These are phyloP conservation scores for Rhododendron simsii DNA, from an alignment of 148 eudicot species.

Conservation along the genomic window DNA sequence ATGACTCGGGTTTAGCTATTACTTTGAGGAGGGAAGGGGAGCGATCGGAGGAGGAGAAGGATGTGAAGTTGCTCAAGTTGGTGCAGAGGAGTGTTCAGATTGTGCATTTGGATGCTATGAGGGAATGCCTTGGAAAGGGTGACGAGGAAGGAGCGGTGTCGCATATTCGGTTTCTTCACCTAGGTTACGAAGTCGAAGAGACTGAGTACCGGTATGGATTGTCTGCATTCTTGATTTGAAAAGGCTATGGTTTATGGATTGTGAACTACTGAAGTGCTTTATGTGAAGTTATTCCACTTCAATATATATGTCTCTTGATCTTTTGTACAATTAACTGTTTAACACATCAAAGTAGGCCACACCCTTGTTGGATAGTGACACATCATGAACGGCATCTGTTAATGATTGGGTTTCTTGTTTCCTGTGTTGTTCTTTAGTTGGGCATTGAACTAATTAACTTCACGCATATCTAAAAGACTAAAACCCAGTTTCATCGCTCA, in stretches of 20 bases:
- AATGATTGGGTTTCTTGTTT: neutral
- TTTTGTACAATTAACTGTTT: neutral
- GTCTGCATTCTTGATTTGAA: neutral
- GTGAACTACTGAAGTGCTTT: neutral
- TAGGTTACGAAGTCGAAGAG: constrained; percentile 61
- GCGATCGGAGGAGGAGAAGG: constrained; percentile 46
- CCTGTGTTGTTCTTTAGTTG: neutral
- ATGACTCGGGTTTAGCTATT: constrained; percentile 48
- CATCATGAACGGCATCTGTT: neutral
- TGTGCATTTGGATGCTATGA: constrained; percentile 76
- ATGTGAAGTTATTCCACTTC: neutral
- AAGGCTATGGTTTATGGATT: neutral
- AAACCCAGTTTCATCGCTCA: neutral
- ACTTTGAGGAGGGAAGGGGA: constrained; percentile 38
- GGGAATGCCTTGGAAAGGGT: constrained; percentile 34
- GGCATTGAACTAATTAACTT: neutral
- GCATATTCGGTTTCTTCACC: constrained; percentile 65
- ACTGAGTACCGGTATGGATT: constrained; percentile 63
- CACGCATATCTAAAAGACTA: no score
- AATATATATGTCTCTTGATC: neutral
- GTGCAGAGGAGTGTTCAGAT: constrained; percentile 57
- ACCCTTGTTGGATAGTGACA: neutral
- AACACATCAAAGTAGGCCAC: neutral
- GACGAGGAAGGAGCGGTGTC: constrained; percentile 48
- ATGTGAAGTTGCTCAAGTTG: constrained; percentile 44